A percentile compares a stretch with the other conserved stretches of the same genome.
These are phyloP conservation scores for Chrysoporthe deuterocubensis DNA, from an alignment of 2,329 filamentous ascomycete species.

Conservation along the genomic window DNA sequence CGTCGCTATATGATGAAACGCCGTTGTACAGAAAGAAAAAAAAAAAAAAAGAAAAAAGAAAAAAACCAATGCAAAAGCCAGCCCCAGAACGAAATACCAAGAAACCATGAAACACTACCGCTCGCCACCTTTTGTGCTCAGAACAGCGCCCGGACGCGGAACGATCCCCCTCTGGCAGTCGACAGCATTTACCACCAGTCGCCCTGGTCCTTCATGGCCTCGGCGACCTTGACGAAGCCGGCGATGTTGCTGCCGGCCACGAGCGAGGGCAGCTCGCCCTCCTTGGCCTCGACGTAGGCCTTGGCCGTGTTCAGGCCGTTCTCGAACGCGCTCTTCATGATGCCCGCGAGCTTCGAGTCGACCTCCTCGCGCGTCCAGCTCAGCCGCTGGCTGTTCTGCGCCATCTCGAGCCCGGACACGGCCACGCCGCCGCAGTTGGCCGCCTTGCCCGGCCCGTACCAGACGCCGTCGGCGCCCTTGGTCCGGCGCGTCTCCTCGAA, in stretches of 20 bases:
- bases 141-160: constrained; percentile 5
- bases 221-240: constrained; percentile 93
- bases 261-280: constrained; percentile 85
- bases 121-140: not conserved
- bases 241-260: constrained; percentile 97
- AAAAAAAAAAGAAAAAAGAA: not conserved
- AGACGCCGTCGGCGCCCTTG: constrained; percentile 73
- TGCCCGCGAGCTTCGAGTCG: constrained; percentile 84
- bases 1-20: constrained; percentile 6
- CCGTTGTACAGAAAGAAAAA: not conserved
- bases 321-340: constrained; percentile 94
- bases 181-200: constrained; percentile 73
- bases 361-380: constrained; percentile 89
- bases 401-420: constrained; percentile 98
- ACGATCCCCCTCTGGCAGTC: not conserved
- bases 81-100: not conserved
- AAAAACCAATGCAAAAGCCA: not conserved
- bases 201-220: constrained; percentile 94
- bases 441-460: constrained; percentile 97
- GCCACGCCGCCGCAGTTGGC: constrained; percentile 98
- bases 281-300: constrained; percentile 78
- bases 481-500: constrained; percentile 81
- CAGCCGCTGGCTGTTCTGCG: constrained; percentile 87
- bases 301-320: constrained; percentile 87
- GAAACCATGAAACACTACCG: not conserved